Base-by-base conservation (phyloP, 495 filamentous ascomycete genomes). In the Bombardia bombarda region DNA sequence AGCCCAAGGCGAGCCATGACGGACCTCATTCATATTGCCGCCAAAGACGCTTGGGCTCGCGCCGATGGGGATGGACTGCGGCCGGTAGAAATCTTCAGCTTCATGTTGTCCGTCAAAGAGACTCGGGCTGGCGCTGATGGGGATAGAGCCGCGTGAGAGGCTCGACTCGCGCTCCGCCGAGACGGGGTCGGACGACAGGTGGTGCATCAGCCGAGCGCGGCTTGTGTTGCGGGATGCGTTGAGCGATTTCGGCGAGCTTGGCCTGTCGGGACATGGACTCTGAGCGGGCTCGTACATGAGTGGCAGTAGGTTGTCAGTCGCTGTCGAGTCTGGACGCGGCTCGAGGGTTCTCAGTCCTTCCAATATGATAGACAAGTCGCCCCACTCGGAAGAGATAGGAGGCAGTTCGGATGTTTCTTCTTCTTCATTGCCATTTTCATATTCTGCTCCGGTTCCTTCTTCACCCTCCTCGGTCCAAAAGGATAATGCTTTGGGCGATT, bases 201-300 rank as follows among this genome's bases (percentile, higher is more conserved):
- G 36, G 0, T 50, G 45, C 6, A 39, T 37, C 10, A 42, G 5
- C 0, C 36, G 44, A 7, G 39, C 30, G 12, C 45, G 45, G 10
- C 48, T 56, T 2, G 37, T 18, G 20, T 46, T 52, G 22, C 53
- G 51, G 0, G 51, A 55, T 26, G 31, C 40, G 23, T 58, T 53
- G 1, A 43, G 40, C 8, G 55, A 55, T 24, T 58, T 58, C 24
- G 52, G 46, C 4, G 52, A 58, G 32, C 37, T 22, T 3, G 55
- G 55, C 30, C 55, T 38, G 20, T 58, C 43, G 1, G 46, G 26
- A 24, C 18, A 32, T 34, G 43, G 37, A 25, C 42, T 50, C 24
- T 32, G 9, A 4, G 45, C 17, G 6, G 42, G 41, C 7, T 26
- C 20, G 17, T 35, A 38, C 1, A 13, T 12, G 3, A 6, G 30